Conservation (phyloP, 1,284 basidiomycete species). For the Porodaedalea pini region DNA sequence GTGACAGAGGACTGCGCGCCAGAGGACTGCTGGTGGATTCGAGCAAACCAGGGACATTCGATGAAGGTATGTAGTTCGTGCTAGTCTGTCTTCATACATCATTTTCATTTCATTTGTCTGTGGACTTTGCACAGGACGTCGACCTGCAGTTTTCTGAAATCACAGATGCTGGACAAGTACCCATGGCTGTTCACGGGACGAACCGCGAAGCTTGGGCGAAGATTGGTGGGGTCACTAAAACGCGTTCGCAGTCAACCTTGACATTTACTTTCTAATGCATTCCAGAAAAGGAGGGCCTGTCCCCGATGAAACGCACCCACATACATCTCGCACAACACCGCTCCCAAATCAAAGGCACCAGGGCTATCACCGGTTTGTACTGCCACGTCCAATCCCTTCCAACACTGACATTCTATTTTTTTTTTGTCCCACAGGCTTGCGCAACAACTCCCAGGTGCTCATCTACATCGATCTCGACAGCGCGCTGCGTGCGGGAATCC, state of each 20-base stretch:
- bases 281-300: constrained; percentile 65
- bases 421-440: constrained; percentile 81
- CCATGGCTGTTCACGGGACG: constrained; percentile 80
- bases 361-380: constrained; percentile 69
- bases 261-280: constrained; percentile 5
- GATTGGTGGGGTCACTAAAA: constrained; percentile 51
- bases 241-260: not conserved
- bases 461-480: constrained; percentile 73
- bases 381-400: not conserved
- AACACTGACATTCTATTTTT: not conserved
- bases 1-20: constrained; percentile 24
- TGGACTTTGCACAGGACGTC: constrained; percentile 45
- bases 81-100: not conserved
- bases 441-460: constrained; percentile 64
- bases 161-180: constrained; percentile 56
- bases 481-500: constrained; percentile 67
- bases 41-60: constrained; percentile 94
- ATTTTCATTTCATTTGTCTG: not conserved
- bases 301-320: constrained; percentile 84
- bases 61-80: constrained; percentile 50
- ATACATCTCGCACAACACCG: constrained; percentile 83
- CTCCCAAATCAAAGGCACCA: constrained; percentile 39
- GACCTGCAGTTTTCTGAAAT: constrained; percentile 69
- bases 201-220: constrained; percentile 59
- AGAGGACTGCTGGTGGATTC: constrained; percentile 70